A percentile compares a stretch with the other conserved stretches of the same genome.
phyloP scores from a whole-genome alignment of 495 filamentous ascomycete genomes.

The Halenospora varia region DNA sequence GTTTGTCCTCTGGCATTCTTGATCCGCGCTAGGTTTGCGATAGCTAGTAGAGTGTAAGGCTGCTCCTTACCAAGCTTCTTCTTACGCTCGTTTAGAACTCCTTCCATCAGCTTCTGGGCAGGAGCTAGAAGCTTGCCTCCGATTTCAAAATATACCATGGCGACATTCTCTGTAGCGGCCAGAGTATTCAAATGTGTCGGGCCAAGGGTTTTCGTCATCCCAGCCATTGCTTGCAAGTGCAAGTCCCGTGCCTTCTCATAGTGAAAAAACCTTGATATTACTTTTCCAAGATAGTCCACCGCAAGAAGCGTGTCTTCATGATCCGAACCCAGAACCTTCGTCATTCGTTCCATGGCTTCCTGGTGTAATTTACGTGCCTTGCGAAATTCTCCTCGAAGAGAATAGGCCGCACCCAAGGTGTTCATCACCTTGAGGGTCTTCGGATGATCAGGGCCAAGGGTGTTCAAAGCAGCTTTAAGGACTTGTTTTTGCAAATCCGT shows the following conservation, averaged over 20 bases:
- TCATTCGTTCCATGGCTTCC: conserved; percentile 5
- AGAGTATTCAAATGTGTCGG: conserved; percentile 30
- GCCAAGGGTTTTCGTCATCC: conserved; percentile 29
- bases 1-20: conserved; percentile 20
- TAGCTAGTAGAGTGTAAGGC: conserved; percentile 25
- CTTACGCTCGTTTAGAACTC: conserved; percentile 22
- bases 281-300: neutral
- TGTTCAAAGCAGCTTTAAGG: conserved; percentile 16
- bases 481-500: neutral
- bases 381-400: neutral
- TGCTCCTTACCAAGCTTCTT: conserved; percentile 27
- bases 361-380: conserved; percentile 5
- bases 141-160: conserved; percentile 17
- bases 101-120: conserved; percentile 27
- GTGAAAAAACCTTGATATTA: neutral
- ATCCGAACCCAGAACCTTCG: neutral
- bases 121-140: conserved; percentile 25
- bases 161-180: conserved; percentile 26
- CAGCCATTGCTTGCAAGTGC: conserved; percentile 25
- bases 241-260: conserved; percentile 17
- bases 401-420: neutral
- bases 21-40: conserved; percentile 22
- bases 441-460: conserved; percentile 13
- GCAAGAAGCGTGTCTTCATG: conserved; percentile 9
- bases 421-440: conserved; percentile 8